Evolutionary conservation across 768 basidiomycete genomes (phyloP), one percentile per base, ranked within the genome.

Genomic region (Hericium rajendrae): DNA sequence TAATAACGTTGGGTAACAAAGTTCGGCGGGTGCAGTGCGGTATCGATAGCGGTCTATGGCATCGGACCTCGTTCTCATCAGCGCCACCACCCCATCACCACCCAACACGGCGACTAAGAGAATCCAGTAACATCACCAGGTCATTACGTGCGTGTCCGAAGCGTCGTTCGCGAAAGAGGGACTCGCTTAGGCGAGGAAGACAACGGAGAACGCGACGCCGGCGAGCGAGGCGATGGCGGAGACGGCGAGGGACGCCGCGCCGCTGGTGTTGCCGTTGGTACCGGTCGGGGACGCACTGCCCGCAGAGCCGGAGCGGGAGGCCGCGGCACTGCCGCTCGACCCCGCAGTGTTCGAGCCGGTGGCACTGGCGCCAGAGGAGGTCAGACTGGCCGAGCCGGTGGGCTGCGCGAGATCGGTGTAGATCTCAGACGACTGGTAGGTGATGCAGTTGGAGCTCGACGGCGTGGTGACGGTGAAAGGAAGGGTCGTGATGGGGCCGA

Each of bases 371-470:
- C 22, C 28, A 24, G 22, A 26, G 16, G 20, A n/a, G 37, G 59
- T 41, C 22, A 57, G 40, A 38, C 57, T 13, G 12, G 59, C 54
- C 18, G 55, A 40, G 15, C 58, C 26, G 4, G 60, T 12, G 20
- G 58, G 20, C 49, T 48, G 56, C 12, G 48, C 16, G 18, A 64
- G 59, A 15, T 58, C 62, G 0, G 69, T 62, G 64, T 69, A 80
- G 38, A 81, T 67, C 12, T 64, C 67, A 8, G 69, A 51, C 1
- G 72, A 74, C 3, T 66, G 54, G 63, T 65, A 73, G 11, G 73
- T 71, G 41, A 69, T 65, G 57, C 79, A 81, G 65, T 73, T 74
- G 56, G 74, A 76, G 38, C 76, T 76, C 9, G 76, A 55, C 10
- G 77, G 74, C 15, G 70, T 54, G 2, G 51, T 57, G 2, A 78